A percentile compares a stretch with the other conserved stretches of the same genome.
These are phyloP conservation scores for Trichocladium uniseriatum DNA, from an alignment of 495 filamentous ascomycete genomes.

Conservation along the genomic window DNA sequence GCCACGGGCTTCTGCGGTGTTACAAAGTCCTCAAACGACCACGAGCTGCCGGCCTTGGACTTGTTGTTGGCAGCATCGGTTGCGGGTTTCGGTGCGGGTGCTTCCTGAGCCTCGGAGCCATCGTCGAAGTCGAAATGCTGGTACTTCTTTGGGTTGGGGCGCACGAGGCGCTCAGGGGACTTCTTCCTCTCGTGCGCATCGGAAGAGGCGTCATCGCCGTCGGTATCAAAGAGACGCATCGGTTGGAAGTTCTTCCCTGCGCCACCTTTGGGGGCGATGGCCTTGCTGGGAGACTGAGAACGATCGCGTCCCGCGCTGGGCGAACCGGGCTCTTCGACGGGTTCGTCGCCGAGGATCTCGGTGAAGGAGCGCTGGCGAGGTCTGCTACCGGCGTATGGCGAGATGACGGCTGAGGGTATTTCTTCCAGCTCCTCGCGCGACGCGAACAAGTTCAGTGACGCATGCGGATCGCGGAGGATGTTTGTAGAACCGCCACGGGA, in stretches of 20 bases:
- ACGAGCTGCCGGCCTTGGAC: slow-evolving; percentile 58
- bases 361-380: slow-evolving; percentile 44
- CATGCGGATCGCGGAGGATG: slow-evolving; percentile 57
- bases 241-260: slow-evolving; percentile 61
- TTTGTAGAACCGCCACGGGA: slow-evolving; percentile 42
- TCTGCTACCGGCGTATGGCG: slow-evolving; percentile 40
- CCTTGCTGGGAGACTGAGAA: slow-evolving; percentile 35
- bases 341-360: slow-evolving; percentile 41
- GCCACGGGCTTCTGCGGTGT: slow-evolving; percentile 62
- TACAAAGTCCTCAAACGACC: slow-evolving; percentile 78
- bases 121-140: slow-evolving; percentile 80
- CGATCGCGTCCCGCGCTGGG: slow-evolving; percentile 41
- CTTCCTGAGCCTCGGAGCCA: slow-evolving; percentile 39
- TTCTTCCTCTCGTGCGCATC: slow-evolving; percentile 29
- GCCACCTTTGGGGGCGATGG: slow-evolving; percentile 53
- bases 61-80: slow-evolving; percentile 16
- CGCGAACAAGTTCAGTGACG: slow-evolving; percentile 64
- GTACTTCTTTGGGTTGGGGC: slow-evolving; percentile 62
- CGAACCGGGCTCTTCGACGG: slow-evolving; percentile 33
- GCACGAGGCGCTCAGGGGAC: slow-evolving; percentile 43
- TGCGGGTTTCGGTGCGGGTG: slow-evolving; percentile 27
- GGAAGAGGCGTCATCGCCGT: slow-evolving; percentile 36
- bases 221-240: slow-evolving; percentile 60
- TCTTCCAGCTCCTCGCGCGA: slow-evolving; percentile 48
- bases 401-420: slow-evolving; percentile 38